Evolutionary conservation across 2,329 filamentous ascomycete genomes (phyloP), one percentile per base, ranked within the genome.

Genomic region (Calonectria fujianensis): DNA sequence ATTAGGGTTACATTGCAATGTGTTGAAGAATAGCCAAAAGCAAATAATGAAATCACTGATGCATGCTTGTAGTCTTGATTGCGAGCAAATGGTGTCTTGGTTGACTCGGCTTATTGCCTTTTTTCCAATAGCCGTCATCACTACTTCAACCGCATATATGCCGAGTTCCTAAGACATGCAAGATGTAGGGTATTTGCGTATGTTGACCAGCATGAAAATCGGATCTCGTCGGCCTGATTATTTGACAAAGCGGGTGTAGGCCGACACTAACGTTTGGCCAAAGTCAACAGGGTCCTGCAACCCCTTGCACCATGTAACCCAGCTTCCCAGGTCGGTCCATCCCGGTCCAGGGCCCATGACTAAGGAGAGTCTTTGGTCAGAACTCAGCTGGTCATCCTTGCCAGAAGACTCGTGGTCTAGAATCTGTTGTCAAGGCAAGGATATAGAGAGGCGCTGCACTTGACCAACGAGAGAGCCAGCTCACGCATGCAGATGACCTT

Each of bases 221-320:
- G 32, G 35, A 29, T 41, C n/a, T 27, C 4, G 20, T 35, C 54
- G 35, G 32, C 35, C 57, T 61, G 57, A 39, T 39, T 24, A 61
- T 61, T 16, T 61, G 32, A 41, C 29, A 35, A 61, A 39, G 27
- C 57, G 41, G 57, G 57, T 41, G 41, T 37, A 41, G 35, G 57
- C 57, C 57, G 35, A 63, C 10, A 39, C 57, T 61, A 61, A 61
- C 24, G 24, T 39, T 27, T 61, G 35, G 54, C n/a, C n/a, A 61
- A 39, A 39, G 35, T 10, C 32, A 39, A 41, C 29, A 31, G 24
- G 35, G 35, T 29, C 24, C n/a, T 32, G 24, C 37, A 41, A n/a
- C 57, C 57, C 57, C 57, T 63, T 27, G 57, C 24, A 18, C 57
- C 35, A 63, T 63, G 57, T 63, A 41, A 63, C 57, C 57, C 57